Conservation (phyloP, 345 rosid species). For the Brassica nigra region DNA sequence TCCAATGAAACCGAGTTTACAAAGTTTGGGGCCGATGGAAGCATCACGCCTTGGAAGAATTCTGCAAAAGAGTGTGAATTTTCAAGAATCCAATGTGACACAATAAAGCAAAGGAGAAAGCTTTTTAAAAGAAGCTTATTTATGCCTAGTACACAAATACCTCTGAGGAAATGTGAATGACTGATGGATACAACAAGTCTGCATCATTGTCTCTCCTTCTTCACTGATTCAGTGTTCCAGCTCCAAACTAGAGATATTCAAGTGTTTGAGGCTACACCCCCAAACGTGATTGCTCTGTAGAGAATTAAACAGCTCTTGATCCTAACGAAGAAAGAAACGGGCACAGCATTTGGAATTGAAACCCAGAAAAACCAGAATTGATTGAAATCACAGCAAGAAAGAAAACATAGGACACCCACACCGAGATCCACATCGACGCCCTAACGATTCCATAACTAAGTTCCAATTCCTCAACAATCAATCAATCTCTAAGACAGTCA, state of each 20-base stretch:
- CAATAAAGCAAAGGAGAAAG: slow-evolving; percentile 13
- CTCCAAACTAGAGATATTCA: slow-evolving; percentile 47
- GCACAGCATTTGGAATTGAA: too few relatives aligned
- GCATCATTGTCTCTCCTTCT: slow-evolving; percentile 27
- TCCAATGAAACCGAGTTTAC: slow-evolving; percentile 29
- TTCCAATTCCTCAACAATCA: not conserved
- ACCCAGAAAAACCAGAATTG: not conserved
- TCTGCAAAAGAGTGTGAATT: slow-evolving; percentile 5
- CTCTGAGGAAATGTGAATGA: slow-evolving; percentile 34
- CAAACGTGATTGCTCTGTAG: too few relatives aligned
- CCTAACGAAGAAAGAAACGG: too few relatives aligned
- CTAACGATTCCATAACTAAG: not conserved
- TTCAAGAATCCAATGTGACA: slow-evolving; percentile 25
- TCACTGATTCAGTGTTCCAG: slow-evolving; percentile 62
- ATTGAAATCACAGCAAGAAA: too few relatives aligned
- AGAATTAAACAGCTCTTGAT: too few relatives aligned
- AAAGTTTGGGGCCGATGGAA: slow-evolving; percentile 19
- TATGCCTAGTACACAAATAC: slow-evolving; percentile 41
- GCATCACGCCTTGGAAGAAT: slow-evolving; percentile 34
- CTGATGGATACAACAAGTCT: slow-evolving; percentile 40
- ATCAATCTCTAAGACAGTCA: not conserved
- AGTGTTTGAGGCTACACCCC: too few relatives aligned
- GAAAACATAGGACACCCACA: too few relatives aligned
- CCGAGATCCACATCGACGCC: slow-evolving; percentile 5
- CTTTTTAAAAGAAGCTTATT: not conserved